Conservation (phyloP, 768 basidiomycete genomes). For the Leccinum rimulosum region DNA sequence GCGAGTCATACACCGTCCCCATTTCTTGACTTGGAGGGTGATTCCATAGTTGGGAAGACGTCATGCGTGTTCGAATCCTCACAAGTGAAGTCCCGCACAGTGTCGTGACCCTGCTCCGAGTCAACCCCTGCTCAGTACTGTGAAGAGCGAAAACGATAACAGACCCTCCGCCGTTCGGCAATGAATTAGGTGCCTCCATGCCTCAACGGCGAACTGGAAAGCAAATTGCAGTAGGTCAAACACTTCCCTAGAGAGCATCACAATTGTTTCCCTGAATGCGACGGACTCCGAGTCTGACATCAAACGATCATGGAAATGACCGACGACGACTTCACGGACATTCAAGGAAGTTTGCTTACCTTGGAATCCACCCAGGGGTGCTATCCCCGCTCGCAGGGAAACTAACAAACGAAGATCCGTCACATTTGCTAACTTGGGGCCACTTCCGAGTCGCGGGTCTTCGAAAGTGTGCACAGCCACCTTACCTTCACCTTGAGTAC, state of each 20-base stretch:
- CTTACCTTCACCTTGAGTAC: constrained; percentile 44
- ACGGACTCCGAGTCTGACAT: neutral
- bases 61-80: neutral
- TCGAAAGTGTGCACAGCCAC: constrained; percentile 43
- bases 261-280: constrained; percentile 39
- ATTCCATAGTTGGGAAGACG: neutral
- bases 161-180: neutral
- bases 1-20: neutral
- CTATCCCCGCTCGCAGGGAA: neutral
- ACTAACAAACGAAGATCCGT: neutral
- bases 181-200: neutral
- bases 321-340: neutral
- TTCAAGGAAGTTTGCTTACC: neutral
- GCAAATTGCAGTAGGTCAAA: neutral
- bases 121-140: neutral
- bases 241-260: constrained; percentile 52
- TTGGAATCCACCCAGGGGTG: neutral
- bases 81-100: neutral
- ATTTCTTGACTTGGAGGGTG: neutral
- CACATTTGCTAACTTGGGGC: neutral
- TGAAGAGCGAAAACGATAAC: neutral
- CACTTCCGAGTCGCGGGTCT: constrained; percentile 12
- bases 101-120: neutral
- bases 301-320: neutral
- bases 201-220: neutral